Conservation (phyloP, 768 basidiomycete genomes). For the Pleurotus tuoliensis region DNA sequence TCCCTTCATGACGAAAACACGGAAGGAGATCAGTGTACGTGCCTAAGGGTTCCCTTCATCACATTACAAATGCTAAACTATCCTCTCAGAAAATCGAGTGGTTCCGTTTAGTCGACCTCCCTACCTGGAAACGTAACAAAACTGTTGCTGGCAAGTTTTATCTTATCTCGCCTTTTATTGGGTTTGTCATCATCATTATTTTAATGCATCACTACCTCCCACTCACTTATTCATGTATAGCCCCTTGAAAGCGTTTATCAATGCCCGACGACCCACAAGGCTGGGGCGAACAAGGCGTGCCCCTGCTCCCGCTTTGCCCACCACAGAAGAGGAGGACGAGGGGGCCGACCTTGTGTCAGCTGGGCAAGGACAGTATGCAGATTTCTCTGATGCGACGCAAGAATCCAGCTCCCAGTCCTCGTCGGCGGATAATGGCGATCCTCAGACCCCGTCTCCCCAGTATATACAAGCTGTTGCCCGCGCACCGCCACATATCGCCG, state of each 20-base stretch:
- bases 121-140: conserved; percentile 86
- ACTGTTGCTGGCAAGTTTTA: conserved; percentile 80
- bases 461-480: conserved; percentile 39
- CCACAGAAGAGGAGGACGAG: conserved; percentile 10
- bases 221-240: conserved; percentile 26
- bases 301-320: conserved; percentile 18
- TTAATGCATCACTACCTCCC: neutral
- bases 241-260: conserved; percentile 64
- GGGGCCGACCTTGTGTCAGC: conserved; percentile 10
- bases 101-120: conserved; percentile 86
- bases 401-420: conserved; percentile 70
- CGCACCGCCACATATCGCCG: conserved; percentile 19
- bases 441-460: conserved; percentile 61
- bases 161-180: conserved; percentile 91
- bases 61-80: conserved; percentile 11
- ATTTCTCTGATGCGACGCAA: conserved; percentile 36
- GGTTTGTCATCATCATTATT: conserved; percentile 37
- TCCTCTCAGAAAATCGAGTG: conserved; percentile 85
- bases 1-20: conserved; percentile 86
- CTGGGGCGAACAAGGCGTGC: conserved; percentile 20
- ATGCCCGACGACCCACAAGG: conserved; percentile 54
- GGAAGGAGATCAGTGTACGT: conserved; percentile 96
- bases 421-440: conserved; percentile 56
- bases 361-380: conserved; percentile 16
- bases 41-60: conserved; percentile 5